A percentile compares a stretch with the other conserved stretches of the same genome.
Conservation (phyloP, 1,284 basidiomycete species). For the Salmacisia buchloeana region DNA sequence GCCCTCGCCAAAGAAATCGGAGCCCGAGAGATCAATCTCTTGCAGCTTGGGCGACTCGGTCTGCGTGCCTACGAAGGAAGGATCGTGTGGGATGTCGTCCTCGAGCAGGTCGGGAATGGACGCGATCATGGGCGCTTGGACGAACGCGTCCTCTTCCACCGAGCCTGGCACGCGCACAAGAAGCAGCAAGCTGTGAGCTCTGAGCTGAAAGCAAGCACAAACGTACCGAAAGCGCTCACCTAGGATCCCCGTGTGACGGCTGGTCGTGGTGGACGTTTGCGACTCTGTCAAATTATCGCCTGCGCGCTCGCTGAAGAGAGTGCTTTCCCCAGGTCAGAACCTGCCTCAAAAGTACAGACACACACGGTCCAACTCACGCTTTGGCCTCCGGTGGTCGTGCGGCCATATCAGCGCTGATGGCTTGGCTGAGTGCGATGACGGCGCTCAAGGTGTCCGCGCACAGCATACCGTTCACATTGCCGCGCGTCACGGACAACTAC, state of each 20-base stretch:
- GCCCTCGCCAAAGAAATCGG: slow-evolving; percentile 52
- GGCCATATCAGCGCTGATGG: neutral
- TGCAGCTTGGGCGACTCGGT: slow-evolving; percentile 60
- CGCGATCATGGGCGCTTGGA: slow-evolving; percentile 60
- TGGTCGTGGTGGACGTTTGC: neutral
- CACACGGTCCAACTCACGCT: neutral
- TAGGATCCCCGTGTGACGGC: neutral
- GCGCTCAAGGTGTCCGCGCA: slow-evolving; percentile 2
- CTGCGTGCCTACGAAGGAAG: slow-evolving; percentile 71
- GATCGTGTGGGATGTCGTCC: slow-evolving; percentile 83
- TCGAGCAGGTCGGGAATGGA: slow-evolving; percentile 77
- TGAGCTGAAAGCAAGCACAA: neutral
- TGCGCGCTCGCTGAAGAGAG: neutral
- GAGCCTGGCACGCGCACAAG: slow-evolving; percentile 58
- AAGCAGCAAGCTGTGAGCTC: neutral
- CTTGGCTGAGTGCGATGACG: neutral
- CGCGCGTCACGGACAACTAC: neutral
- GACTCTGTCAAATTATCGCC: neutral
- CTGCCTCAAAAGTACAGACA: neutral
- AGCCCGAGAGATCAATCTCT: slow-evolving; percentile 57
- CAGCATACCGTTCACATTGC: neutral
- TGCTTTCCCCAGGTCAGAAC: neutral
- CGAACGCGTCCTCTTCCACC: slow-evolving; percentile 73
- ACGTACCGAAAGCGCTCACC: neutral
- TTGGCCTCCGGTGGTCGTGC: neutral